Evolutionary conservation across 805 yeast species (phyloP).

Genomic region (Saccharomycopsis sp.): DNA sequence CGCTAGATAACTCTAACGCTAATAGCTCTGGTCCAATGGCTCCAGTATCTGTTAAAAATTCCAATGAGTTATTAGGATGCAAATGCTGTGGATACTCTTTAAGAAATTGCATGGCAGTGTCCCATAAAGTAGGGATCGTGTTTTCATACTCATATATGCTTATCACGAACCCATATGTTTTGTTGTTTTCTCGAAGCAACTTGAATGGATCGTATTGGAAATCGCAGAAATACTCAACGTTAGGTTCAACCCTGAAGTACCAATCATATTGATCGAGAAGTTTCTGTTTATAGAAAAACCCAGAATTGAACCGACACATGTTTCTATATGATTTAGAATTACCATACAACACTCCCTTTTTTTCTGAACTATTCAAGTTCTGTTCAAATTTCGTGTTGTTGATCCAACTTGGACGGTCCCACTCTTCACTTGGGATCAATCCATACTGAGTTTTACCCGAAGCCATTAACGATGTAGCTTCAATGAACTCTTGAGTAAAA

Average conservation of each 20-base stretch:
- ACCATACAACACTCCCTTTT: conserved; percentile 54
- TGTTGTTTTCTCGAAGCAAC: conserved; percentile 65
- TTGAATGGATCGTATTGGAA: conserved; percentile 82
- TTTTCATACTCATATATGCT: conserved; percentile 73
- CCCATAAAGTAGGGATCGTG: conserved; percentile 85
- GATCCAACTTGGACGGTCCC: conserved; percentile 73
- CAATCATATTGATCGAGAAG: conserved; percentile 68
- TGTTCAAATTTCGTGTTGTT: conserved; percentile 49
- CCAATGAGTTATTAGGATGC: conserved; percentile 57
- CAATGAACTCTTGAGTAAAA: conserved; percentile 55
- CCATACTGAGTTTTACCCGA: conserved; percentile 63
- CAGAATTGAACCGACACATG: conserved; percentile 94
- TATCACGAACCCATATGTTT: conserved; percentile 84
- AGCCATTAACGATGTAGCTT: conserved; percentile 53
- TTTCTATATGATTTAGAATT: conserved; percentile 67
- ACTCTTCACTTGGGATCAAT: conserved; percentile 55
- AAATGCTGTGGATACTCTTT: conserved; percentile 51
- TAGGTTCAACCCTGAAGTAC: conserved; percentile 96
- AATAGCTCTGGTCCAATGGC: conserved; percentile 37
- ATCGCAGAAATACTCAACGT: conserved; percentile 83
- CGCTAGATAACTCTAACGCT: conserved; percentile 40
- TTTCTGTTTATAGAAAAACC: conserved; percentile 78
- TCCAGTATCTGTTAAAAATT: conserved; percentile 47
- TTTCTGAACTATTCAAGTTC: conserved; percentile 37
- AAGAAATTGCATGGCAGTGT: conserved; percentile 58